Conservation (phyloP, 768 basidiomycete genomes). For the Tricholoma saponaceum region DNA sequence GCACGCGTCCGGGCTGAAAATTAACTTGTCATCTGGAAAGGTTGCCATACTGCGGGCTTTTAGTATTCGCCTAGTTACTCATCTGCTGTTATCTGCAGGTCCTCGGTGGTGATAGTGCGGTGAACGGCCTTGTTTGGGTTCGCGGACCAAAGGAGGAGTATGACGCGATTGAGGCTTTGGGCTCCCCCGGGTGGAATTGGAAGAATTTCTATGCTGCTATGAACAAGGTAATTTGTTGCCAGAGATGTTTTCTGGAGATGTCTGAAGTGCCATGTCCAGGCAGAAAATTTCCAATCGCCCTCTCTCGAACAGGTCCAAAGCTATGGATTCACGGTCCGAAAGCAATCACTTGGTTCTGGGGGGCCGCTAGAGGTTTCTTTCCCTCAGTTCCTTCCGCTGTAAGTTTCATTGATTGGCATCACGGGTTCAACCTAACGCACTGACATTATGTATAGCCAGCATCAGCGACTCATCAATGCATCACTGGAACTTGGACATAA, state of each 20-base stretch:
- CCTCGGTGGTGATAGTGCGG: slow-evolving; percentile 31
- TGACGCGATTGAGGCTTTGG: slow-evolving; percentile 24
- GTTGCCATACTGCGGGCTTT: slow-evolving; percentile 6
- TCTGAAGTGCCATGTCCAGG: slow-evolving; percentile 10
- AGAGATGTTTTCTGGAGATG: not conserved
- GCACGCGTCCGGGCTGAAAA: slow-evolving; percentile 17
- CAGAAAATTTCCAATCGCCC: slow-evolving; percentile 23
- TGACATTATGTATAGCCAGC: slow-evolving; percentile 17
- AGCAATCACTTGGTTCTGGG: slow-evolving; percentile 19
- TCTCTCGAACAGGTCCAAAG: slow-evolving; percentile 14
- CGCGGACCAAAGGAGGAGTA: slow-evolving; percentile 27
- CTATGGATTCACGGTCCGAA: slow-evolving; percentile 19
- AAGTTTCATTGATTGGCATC: slow-evolving; percentile 1
- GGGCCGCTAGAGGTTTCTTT: slow-evolving; percentile 27
- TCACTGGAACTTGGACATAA: slow-evolving; percentile 27
- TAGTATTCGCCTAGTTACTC: not conserved
- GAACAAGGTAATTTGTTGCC: slow-evolving; percentile 19
- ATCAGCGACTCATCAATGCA: slow-evolving; percentile 26
- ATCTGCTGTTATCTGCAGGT: slow-evolving; percentile 14
- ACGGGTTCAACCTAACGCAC: not conserved
- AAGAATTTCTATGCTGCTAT: slow-evolving; percentile 27
- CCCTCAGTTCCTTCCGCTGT: slow-evolving; percentile 26
- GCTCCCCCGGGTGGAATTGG: slow-evolving; percentile 33
- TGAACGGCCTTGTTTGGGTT: slow-evolving; percentile 33
- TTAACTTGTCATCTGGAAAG: slow-evolving; percentile 27